These are phyloP conservation scores for Aspergillus tubingensis DNA, from an alignment of 2,329 filamentous ascomycete species.

Conservation along the genomic window DNA sequence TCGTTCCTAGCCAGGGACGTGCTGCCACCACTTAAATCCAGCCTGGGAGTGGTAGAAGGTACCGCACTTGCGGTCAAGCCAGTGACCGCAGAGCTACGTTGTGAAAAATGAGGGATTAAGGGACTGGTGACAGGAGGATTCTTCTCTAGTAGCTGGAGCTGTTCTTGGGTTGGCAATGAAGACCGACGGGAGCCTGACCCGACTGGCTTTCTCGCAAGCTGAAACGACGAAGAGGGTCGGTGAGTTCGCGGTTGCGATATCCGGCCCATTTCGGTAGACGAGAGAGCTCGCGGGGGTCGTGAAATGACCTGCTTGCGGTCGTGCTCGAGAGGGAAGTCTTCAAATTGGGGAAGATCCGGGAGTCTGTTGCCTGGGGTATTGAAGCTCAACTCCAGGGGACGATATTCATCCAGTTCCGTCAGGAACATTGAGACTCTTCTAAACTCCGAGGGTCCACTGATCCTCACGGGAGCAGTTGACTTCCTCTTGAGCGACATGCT, in stretches of 20 bases:
- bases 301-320: slow-evolving; percentile 23
- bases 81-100: slow-evolving; percentile 16
- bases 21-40: slow-evolving; percentile 16
- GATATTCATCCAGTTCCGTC: slow-evolving; percentile 29
- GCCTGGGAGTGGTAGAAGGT: slow-evolving; percentile 14
- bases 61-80: slow-evolving; percentile 17
- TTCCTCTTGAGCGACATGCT: slow-evolving; percentile 43
- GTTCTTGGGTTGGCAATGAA: slow-evolving; percentile 29
- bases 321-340: slow-evolving; percentile 38
- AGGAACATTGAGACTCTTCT: slow-evolving; percentile 36
- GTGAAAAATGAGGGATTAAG: slow-evolving; percentile 37
- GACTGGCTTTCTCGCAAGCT: slow-evolving; percentile 41
- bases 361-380: slow-evolving; percentile 47
- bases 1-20: slow-evolving; percentile 2
- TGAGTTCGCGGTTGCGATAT: slow-evolving; percentile 22
- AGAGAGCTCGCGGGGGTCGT: slow-evolving; percentile 38
- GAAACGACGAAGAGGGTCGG: slow-evolving; percentile 29
- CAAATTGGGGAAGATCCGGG: slow-evolving; percentile 49
- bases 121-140: slow-evolving; percentile 21
- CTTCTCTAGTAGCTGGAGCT: slow-evolving; percentile 19
- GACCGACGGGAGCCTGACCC: slow-evolving; percentile 34
- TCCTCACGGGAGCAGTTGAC: slow-evolving; percentile 35
- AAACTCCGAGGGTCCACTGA: slow-evolving; percentile 48
- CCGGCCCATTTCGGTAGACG: slow-evolving; percentile 21
- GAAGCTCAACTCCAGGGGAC: slow-evolving; percentile 51